A percentile compares a stretch with the other conserved stretches of the same genome.
phyloP scores from a whole-genome alignment of 75 land plant genomes.

The Azolla pinnata region DNA sequence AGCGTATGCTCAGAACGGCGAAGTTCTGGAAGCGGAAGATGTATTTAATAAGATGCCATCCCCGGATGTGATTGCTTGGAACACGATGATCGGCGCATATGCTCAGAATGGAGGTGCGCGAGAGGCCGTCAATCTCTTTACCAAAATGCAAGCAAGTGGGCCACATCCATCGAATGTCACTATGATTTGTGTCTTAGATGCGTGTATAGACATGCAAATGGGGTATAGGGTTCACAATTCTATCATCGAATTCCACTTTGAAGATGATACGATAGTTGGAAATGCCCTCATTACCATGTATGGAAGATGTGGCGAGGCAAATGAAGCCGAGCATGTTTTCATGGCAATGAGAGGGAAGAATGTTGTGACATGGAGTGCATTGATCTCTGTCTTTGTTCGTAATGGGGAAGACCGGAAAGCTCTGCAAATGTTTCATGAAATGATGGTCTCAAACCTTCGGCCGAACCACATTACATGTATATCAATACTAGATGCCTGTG shows the following conservation, averaged over 20 bases:
- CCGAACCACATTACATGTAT: conserved; percentile 19
- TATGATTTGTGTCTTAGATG: conserved; percentile 5
- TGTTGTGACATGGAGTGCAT: conserved; percentile 19
- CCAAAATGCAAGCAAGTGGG: neutral
- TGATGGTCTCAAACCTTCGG: conserved; percentile 10
- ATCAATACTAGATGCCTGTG: conserved; percentile 22
- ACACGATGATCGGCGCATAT: conserved; percentile 12
- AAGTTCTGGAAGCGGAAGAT: neutral
- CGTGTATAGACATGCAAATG: neutral
- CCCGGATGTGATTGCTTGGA: conserved; percentile 6
- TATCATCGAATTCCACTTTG: neutral
- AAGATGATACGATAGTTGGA: conserved; percentile 14
- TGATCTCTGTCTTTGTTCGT: conserved; percentile 27
- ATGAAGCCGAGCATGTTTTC: conserved; percentile 20
- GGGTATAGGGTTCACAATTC: neutral
- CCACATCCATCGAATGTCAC: neutral
- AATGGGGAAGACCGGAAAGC: conserved; percentile 24
- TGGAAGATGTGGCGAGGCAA: conserved; percentile 13
- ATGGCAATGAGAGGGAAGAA: conserved; percentile 10
- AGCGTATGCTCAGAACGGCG: neutral
- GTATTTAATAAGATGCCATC: neutral
- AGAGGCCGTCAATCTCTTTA: conserved; percentile 6
- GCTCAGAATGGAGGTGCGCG: neutral
- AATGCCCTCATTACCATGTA: conserved; percentile 34
- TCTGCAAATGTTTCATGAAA: conserved; percentile 17